These are phyloP conservation scores for Casuarina cunninghamiana DNA, from an alignment of 306 rosid species.

Conservation along the genomic window DNA sequence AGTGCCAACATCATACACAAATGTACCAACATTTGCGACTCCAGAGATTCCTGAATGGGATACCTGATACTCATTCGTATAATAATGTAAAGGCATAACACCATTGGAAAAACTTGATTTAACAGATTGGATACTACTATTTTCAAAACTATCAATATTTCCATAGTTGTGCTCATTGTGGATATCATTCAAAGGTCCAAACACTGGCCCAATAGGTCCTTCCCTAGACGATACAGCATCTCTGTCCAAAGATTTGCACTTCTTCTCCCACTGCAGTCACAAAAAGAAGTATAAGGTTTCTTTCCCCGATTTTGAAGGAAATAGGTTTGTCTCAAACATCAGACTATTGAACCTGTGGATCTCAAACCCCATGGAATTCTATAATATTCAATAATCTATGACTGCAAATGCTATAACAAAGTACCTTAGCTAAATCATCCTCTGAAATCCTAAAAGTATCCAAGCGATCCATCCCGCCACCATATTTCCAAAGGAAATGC, in stretches of 20 bases:
- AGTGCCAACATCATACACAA: constrained; percentile 26
- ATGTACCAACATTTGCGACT: constrained; percentile 38
- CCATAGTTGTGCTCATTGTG: constrained; percentile 67
- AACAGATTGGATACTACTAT: constrained; percentile 53
- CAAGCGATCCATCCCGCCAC: constrained; percentile 51
- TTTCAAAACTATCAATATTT: constrained; percentile 66
- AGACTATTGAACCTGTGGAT: not conserved
- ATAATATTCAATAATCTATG: not conserved
- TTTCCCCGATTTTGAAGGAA: not conserved
- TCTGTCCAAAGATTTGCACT: constrained; percentile 41
- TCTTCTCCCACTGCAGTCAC: constrained; percentile 82
- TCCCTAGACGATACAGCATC: constrained; percentile 41
- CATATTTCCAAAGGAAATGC: constrained; percentile 85
- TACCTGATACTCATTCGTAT: constrained; percentile 93
- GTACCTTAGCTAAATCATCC: constrained; percentile 66
- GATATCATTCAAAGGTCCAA: constrained; percentile 82
- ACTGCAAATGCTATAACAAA: not conserved
- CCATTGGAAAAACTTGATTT: constrained; percentile 59
- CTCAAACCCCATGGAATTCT: not conserved
- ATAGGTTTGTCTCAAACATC: not conserved
- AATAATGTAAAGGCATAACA: constrained; percentile 88
- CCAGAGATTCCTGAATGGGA: constrained; percentile 56
- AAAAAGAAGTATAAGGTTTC: constrained; percentile 17
- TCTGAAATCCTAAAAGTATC: constrained; percentile 55
- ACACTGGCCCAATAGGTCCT: constrained; percentile 31